Evolutionary conservation across 352 stramenopile species (phyloP), one percentile per base, ranked within the genome.

Genomic region (Phytopythium chamaehyphon): DNA sequence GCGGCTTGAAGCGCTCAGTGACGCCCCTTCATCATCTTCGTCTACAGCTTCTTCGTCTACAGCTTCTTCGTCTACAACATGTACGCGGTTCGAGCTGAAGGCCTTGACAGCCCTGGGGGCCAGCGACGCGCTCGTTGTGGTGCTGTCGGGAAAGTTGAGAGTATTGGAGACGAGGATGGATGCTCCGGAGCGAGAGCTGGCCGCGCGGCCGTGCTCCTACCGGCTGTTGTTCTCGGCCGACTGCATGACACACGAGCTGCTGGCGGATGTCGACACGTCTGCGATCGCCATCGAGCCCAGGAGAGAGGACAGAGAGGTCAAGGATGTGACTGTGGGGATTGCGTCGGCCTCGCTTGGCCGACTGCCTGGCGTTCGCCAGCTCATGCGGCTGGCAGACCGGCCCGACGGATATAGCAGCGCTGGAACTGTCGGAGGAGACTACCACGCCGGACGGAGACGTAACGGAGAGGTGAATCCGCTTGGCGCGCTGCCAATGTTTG

Each of bases 371-470:
- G 44, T 50, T 12, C 44, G 16, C 0, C 44, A 50, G 26, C 44
- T 50, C 16, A 26, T 50, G 44, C 44, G 44, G 3, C 24, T 50
- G 26, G 44, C 44, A 3, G 44, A n/a, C n/a, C 24, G 24, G n/a
- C 16, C 16, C 6, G 44, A 50, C 26, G 44, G 44, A 22, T 50
- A 50, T 24, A 50, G 44, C 26, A 50, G 44, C 44, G 44, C 44
- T 8, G 44, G 26, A 11, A 24, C 44, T 4, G n/a, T 21, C 7
- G 44, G 26, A 21, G 7, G 16, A 11, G 43, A 23, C 43, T 37
- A 16, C 26, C 16, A 28, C 21, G 3, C 1, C 40, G 10, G 44
- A 2, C 44, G 26, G 0, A 26, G 44, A 10, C 44, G 44, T 26
- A 40, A 16, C 44, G 26, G 35, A 26, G 44, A 39, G 26, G 44